Evolutionary conservation across 2,329 filamentous ascomycete species (phyloP), one percentile per base, ranked within the genome.

Genomic region (Blastomyces emzantsi): DNA sequence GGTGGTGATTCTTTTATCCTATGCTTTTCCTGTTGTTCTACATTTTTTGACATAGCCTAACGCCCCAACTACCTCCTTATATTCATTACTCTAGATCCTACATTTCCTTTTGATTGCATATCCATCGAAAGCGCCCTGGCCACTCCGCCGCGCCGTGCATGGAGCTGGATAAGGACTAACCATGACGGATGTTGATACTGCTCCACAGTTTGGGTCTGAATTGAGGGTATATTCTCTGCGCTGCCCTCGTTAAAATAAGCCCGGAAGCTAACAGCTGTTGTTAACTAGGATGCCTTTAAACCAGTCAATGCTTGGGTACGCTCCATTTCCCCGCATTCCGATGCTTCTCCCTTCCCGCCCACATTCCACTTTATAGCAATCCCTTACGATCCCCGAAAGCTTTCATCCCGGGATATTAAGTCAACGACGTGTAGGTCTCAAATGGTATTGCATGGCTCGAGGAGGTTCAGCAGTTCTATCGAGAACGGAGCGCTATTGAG

Each of bases 401-500:
- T 57, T 22, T 39, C 56, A 49, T 19, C 45, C 22, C 30, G 22
- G 36, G 39, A 65, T 49, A 41, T n/a, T 62, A 62, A 52, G 57
- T 64, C 64, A 62, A 25, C 61, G 59, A 30, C 25, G 30, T 62
- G 49, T 70, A 86, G 83, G 90, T 95, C 64, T 83, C 86, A 67
- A 87, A 90, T 75, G 92, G 93, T 67, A 96, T 99, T 75, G 82
- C 85, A 68, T 99, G 93, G 93, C 87, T 99, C 65, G 93, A 97
- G 72, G 94, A 99, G 71, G 90, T 99, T 67, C 91, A 99, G 76
- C 87, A 90, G 73, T 99, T 97, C 81, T 99, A 97, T 81, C 90
- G 94, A 67, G 94, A 99, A 77, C 86, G 95, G 64, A 90, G 91
- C 73, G 86, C 81, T 45, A 96, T 99, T 75, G 94, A 99, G 79